Evolutionary conservation across 78 protist genomes (phyloP).

Genomic region (Dictyostelium discoideum): DNA sequence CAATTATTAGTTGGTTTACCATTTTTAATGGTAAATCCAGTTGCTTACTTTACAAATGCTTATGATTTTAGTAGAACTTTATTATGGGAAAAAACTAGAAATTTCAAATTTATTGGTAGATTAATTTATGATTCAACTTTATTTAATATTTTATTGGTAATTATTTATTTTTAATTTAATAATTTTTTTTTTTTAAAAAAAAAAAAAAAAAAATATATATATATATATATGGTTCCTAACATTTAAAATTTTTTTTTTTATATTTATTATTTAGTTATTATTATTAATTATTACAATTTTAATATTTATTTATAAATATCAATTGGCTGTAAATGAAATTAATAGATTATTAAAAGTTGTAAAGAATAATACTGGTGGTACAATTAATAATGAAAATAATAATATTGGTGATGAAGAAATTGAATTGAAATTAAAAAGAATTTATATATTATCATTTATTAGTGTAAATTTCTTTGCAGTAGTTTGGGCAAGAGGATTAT

Average conservation of each 20-base stretch:
- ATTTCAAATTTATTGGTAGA: constrained; percentile 81
- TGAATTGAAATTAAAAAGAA: not conserved
- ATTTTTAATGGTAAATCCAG: constrained; percentile 44
- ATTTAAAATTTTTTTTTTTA: too few species aligned
- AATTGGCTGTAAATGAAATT: not conserved
- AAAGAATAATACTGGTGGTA: not conserved
- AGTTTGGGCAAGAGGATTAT: constrained; percentile 75
- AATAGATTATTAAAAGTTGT: not conserved
- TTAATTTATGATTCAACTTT: constrained; percentile 35
- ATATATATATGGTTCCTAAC: too few species aligned
- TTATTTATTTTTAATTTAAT: not conserved
- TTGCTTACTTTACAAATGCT: constrained; percentile 61
- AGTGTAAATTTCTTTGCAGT: constrained; percentile 56
- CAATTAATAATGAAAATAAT: not conserved
- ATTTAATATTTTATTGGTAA: constrained; percentile 46
- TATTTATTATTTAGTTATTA: not conserved
- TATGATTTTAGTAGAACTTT: constrained; percentile 78
- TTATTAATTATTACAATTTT: not conserved
- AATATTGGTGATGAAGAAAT: not conserved
- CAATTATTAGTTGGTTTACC: constrained; percentile 70
- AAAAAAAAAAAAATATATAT: not conserved
- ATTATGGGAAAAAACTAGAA: constrained; percentile 85
- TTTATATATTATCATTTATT: constrained; percentile 11
- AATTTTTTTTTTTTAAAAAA: not conserved
- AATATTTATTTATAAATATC: not conserved